A percentile compares a stretch with the other conserved stretches of the same genome.
Conservation (phyloP, 108 stramenopile species). For the Pinguiococcus pyrenoidosus region DNA sequence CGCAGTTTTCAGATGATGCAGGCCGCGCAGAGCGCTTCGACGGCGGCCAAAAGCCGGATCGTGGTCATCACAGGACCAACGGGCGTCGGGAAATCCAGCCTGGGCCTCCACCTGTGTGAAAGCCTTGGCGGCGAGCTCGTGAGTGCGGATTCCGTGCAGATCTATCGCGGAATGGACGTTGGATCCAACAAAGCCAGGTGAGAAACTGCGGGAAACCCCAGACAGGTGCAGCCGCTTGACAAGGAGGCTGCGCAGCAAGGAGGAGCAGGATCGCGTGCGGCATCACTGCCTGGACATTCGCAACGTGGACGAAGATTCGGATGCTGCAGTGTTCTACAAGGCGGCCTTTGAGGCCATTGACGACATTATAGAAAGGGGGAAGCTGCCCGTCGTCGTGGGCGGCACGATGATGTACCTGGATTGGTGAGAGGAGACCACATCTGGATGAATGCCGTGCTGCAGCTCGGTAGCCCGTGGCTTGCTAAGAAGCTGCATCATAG, state of each 20-base stretch:
- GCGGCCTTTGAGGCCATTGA: constrained; percentile 20
- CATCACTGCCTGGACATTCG: constrained; percentile 73
- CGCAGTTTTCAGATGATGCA: no score
- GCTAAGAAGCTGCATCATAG: no score
- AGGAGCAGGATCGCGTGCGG: constrained; percentile 58
- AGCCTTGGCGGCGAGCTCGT: constrained; percentile 46
- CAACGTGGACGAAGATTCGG: constrained; percentile 39
- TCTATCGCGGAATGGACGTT: constrained; percentile 68
- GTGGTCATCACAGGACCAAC: constrained; percentile 78
- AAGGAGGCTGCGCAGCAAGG: no score
- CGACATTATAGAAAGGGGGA: constrained; percentile 26
- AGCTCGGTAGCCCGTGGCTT: no score
- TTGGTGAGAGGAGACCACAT: no score
- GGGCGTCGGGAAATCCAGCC: constrained; percentile 73
- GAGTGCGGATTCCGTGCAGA: constrained; percentile 84
- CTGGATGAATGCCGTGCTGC: no score
- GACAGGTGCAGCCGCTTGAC: no score
- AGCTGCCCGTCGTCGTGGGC: constrained; percentile 56
- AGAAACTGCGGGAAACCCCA: no score
- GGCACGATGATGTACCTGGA: constrained; percentile 93
- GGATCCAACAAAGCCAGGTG: constrained; percentile 95
- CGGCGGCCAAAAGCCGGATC: no score
- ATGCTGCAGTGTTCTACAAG: constrained; percentile 72
- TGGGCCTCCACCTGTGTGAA: constrained; percentile 60
- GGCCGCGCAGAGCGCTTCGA: no score